phyloP scores from a whole-genome alignment of 2,329 filamentous ascomycete genomes.

The Corinectria fuckeliana region DNA sequence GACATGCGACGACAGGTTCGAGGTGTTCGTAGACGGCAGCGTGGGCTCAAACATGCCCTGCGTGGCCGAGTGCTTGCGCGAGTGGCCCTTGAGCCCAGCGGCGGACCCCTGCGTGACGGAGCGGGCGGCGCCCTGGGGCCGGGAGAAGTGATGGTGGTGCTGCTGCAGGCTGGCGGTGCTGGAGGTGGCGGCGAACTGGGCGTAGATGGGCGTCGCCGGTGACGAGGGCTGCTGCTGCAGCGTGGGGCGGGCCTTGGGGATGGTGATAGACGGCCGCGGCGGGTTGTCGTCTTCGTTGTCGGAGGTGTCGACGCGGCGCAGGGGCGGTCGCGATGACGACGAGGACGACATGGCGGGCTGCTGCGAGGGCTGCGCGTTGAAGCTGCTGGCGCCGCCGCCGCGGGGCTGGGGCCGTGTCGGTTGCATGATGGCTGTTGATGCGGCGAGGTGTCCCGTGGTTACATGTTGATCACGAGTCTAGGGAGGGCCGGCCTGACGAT shows the following conservation, averaged over 20 bases:
- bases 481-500: constrained; percentile 10
- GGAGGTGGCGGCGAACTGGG: constrained; percentile 55
- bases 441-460: constrained; percentile 41
- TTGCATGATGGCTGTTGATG: constrained; percentile 57
- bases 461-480: constrained; percentile 49
- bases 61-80: constrained; percentile 72
- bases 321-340: constrained; percentile 44
- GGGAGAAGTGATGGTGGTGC: constrained; percentile 65
- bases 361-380: constrained; percentile 52
- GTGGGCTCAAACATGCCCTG: constrained; percentile 80
- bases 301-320: constrained; percentile 42
- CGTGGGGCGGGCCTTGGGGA: constrained; percentile 54
- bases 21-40: constrained; percentile 66
- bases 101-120: constrained; percentile 41
- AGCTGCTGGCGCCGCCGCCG: constrained; percentile 61
- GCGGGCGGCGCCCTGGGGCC: constrained; percentile 51
- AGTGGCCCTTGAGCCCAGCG: constrained; percentile 51
- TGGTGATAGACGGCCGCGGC: constrained; percentile 45
- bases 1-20: constrained; percentile 60
- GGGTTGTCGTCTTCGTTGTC: constrained; percentile 37
- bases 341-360: constrained; percentile 37
- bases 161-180: constrained; percentile 52
- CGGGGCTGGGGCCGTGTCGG: constrained; percentile 53
- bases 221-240: constrained; percentile 39
- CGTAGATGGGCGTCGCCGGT: constrained; percentile 55